Evolutionary conservation across 2,329 filamentous ascomycete species (phyloP).

Genomic region (Verticillium nubilum): DNA sequence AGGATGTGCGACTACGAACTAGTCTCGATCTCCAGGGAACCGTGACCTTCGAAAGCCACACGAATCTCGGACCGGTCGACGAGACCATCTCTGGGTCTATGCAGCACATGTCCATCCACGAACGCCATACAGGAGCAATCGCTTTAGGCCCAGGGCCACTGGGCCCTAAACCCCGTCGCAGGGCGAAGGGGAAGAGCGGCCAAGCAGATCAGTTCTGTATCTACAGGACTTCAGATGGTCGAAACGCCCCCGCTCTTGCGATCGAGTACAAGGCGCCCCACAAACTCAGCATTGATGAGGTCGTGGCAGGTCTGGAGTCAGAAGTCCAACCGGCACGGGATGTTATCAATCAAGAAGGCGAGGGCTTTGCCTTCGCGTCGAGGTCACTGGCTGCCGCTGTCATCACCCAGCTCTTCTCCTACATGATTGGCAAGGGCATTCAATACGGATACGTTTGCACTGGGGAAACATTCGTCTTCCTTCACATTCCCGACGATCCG

Average conservation of each 20-base stretch:
- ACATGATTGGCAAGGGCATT: constrained; percentile 29
- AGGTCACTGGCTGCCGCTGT: constrained; percentile 26
- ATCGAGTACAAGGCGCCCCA: constrained; percentile 34
- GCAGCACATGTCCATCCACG: constrained; percentile 16
- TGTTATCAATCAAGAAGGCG: constrained; percentile 24
- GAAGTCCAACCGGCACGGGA: constrained; percentile 27
- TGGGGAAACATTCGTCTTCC: constrained; percentile 26
- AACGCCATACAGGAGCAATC: constrained; percentile 3
- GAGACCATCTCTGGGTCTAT: constrained; percentile 16
- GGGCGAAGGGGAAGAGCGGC: constrained; percentile 20
- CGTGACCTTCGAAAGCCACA: constrained; percentile 30
- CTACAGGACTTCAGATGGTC: constrained; percentile 1
- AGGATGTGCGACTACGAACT: constrained; percentile 19
- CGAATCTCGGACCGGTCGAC: constrained; percentile 16
- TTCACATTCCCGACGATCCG: constrained; percentile 24
- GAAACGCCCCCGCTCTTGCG: constrained; percentile 18
- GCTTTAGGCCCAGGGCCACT: constrained; percentile 4
- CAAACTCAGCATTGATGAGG: constrained; percentile 25
- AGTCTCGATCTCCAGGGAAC: constrained; percentile 24
- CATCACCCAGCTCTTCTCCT: constrained; percentile 33
- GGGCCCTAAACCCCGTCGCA: constrained; percentile 7
- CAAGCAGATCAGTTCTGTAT: constrained; percentile 23
- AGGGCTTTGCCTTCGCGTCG: constrained; percentile 21
- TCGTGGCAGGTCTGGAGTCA: constrained; percentile 24
- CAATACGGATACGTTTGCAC: constrained; percentile 29